phyloP scores from a whole-genome alignment of 768 basidiomycete species.

The Cystofilobasidium bisporidii region DNA sequence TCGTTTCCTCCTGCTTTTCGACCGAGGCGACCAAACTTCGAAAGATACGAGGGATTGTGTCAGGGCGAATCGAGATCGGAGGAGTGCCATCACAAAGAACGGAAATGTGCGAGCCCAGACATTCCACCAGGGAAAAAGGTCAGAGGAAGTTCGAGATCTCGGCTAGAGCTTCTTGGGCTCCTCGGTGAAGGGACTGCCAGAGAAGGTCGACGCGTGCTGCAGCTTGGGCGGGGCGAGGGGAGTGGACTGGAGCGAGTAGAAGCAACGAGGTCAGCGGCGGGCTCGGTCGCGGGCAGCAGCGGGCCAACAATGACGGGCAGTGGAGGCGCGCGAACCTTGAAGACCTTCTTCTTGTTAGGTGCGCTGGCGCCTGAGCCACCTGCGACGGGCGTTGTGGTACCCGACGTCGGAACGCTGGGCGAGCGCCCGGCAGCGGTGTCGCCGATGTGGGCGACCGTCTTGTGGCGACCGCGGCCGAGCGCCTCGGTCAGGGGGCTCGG shows the following conservation, averaged over 20 bases:
- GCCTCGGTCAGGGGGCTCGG: constrained; percentile 18
- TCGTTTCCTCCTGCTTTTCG: no score
- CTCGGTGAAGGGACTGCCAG: background rate
- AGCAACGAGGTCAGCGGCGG: background rate
- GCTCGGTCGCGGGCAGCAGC: background rate
- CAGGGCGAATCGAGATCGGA: no score
- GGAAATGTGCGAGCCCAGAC: no score
- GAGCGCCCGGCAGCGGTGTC: background rate
- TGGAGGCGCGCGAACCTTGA: no score
- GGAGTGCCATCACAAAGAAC: no score
- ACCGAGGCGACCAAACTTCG: no score
- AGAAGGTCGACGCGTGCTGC: background rate
- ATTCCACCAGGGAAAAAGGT: no score
- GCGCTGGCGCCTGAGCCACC: background rate
- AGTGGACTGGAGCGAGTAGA: background rate
- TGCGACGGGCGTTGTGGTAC: background rate
- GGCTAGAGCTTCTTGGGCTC: constrained; percentile 5
- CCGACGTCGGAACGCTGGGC: constrained; percentile 8
- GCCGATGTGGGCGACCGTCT: background rate
- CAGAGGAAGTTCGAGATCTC: no score
- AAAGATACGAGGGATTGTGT: no score
- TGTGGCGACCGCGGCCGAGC: constrained; percentile 15
- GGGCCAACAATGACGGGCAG: no score
- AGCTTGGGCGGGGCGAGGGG: background rate
- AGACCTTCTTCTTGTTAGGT: constrained; percentile 16